A percentile compares a stretch with the other conserved stretches of the same genome.
phyloP scores from a whole-genome alignment of 108 stramenopile genomes.

The Fragilaria radians region DNA sequence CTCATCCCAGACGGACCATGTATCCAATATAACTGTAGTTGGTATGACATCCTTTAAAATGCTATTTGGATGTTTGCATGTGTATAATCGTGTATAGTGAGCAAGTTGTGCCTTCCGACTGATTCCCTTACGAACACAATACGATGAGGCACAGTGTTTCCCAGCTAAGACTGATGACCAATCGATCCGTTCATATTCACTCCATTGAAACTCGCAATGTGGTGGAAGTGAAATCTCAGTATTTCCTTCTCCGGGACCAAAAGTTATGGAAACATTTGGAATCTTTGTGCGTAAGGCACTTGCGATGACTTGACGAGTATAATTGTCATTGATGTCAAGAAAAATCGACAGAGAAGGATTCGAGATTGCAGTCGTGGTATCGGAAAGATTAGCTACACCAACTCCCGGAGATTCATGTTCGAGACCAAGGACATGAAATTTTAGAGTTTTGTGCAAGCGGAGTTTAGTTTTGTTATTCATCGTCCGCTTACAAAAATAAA shows the following conservation, averaged over 20 bases:
- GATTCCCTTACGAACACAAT: conserved; percentile 42
- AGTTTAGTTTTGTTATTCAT: not conserved
- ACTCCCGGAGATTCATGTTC: not conserved
- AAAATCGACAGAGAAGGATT: conserved; percentile 5
- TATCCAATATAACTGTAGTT: conserved; percentile 27
- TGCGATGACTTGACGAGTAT: conserved; percentile 7
- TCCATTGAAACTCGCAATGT: conserved; percentile 15
- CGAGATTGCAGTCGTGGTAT: not conserved
- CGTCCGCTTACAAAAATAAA: not conserved
- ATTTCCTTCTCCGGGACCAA: conserved; percentile 16
- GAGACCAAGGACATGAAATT: not conserved
- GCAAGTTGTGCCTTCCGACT: conserved; percentile 41
- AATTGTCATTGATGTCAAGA: conserved; percentile 20
- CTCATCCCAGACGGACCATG: conserved; percentile 41
- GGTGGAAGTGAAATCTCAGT: not conserved
- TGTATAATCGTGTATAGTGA: conserved; percentile 16
- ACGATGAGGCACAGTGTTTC: conserved; percentile 25
- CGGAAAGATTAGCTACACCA: not conserved
- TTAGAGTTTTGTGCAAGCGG: not conserved
- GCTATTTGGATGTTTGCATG: conserved; percentile 21
- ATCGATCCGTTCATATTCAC: conserved; percentile 34
- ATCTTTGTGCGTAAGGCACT: conserved; percentile 5
- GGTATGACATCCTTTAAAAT: conserved; percentile 16
- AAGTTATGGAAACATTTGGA: conserved; percentile 3
- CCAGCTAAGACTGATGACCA: conserved; percentile 22